phyloP scores from a whole-genome alignment of 257 asterid species.

The Capsicum baccatum region DNA sequence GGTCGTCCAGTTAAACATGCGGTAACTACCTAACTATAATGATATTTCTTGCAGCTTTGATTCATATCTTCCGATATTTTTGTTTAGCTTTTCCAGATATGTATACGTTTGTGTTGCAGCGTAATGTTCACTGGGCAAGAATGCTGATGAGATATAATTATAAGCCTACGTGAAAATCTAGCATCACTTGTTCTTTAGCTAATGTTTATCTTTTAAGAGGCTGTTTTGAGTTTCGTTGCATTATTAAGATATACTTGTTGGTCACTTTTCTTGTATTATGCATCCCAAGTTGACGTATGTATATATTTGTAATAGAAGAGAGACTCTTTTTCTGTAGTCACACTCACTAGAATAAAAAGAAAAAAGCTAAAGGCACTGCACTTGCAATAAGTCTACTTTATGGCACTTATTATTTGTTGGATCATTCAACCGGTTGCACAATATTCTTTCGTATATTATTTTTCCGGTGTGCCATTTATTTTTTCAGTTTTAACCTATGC shows the following conservation, averaged over 20 bases:
- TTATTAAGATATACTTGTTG: not conserved
- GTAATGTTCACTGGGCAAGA: not conserved
- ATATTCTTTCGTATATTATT: constrained; percentile 10
- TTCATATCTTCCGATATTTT: constrained; percentile 25
- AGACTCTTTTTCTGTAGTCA: constrained; percentile 9
- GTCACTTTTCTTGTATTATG: constrained; percentile 12
- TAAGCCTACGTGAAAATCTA: constrained; percentile 10
- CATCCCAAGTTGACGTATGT: not conserved
- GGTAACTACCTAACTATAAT: constrained; percentile 49
- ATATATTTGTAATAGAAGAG: constrained; percentile 1
- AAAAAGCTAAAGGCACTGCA: not conserved
- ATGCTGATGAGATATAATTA: not conserved
- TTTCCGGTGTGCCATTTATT: not conserved
- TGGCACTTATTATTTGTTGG: constrained; percentile 16
- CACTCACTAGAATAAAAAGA: constrained; percentile 12
- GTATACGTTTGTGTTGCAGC: not conserved
- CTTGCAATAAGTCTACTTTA: not conserved
- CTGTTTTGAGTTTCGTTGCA: not conserved
- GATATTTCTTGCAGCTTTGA: constrained; percentile 19
- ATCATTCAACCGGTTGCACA: not conserved
- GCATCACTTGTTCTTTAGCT: constrained; percentile 18
- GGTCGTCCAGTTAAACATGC: constrained; percentile 63
- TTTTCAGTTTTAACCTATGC: not conserved
- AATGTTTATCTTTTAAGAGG: not conserved
- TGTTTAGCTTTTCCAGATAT: constrained; percentile 22